phyloP scores from a whole-genome alignment of 768 basidiomycete species.

The Xerocomellus intermedius region DNA sequence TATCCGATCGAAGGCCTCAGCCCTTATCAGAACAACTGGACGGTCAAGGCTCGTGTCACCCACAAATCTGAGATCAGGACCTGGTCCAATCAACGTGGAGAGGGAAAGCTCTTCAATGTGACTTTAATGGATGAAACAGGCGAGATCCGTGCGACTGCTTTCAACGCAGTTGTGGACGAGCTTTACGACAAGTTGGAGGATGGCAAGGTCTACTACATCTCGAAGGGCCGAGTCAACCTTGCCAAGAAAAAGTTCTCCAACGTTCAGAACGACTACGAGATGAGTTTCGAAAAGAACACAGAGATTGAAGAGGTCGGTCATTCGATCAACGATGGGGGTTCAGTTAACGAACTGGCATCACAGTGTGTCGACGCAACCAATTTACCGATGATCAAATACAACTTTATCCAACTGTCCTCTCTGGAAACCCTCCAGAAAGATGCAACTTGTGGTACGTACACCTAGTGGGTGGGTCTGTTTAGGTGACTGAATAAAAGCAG shows the following conservation, averaged over 20 bases:
- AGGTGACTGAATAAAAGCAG: slow-evolving; percentile 37
- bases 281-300: slow-evolving; percentile 79
- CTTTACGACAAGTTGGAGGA: slow-evolving; percentile 85
- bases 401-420: slow-evolving; percentile 64
- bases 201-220: slow-evolving; percentile 89
- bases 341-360: slow-evolving; percentile 4
- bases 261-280: slow-evolving; percentile 89
- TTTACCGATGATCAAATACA: slow-evolving; percentile 82
- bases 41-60: slow-evolving; percentile 91
- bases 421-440: slow-evolving; percentile 73
- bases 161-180: slow-evolving; percentile 82
- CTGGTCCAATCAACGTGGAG: slow-evolving; percentile 89
- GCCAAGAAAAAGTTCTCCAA: slow-evolving; percentile 97
- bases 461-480: not conserved
- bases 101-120: slow-evolving; percentile 92
- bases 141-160: slow-evolving; percentile 87
- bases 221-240: slow-evolving; percentile 87
- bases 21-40: slow-evolving; percentile 99
- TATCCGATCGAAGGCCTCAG: slow-evolving; percentile 93
- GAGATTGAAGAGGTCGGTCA: slow-evolving; percentile 76
- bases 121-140: slow-evolving; percentile 95
- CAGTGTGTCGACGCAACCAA: slow-evolving; percentile 79
- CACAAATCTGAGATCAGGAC: slow-evolving; percentile 85
- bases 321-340: not conserved
- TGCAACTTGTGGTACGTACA: slow-evolving; percentile 68